Evolutionary conservation across 768 basidiomycete genomes (phyloP), one percentile per base, ranked within the genome.

Genomic region (Collybia mongolica): DNA sequence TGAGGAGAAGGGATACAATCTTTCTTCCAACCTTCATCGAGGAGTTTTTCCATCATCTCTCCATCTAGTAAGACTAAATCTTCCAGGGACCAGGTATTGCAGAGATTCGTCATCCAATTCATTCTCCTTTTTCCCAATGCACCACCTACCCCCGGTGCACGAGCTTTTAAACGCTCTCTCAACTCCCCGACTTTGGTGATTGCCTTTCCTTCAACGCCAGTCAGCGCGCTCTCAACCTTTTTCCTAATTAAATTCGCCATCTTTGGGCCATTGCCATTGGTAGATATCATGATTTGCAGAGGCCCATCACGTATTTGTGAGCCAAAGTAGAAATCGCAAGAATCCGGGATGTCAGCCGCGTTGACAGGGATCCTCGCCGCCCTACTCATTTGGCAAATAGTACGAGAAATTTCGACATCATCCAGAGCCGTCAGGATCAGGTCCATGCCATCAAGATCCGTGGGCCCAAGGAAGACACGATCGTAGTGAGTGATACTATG

Each of bases 251-350:
- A 73, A 54, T 88, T 88, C 3, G 95, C 93, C 62, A 98, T 76
- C 62, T 90, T 86, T 1, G 97, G 97, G 11, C 93, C 90, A 59
- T 90, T 85, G 26, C 97, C 97, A 53, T 91, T 91, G 3, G 97
- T 98, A 15, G 93, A 95, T 45, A 99, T 84, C 89, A 98, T 88
- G 55, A 99, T 83, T 69, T 97, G 94, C 19, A 99, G 72, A 0
- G 95, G 91, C 0, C 96, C 95, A 53, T 85, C 80, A 24, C 92
- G 86, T 52, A 98, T 84, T 65, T 93, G 90, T 2, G 92, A 89
- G 44, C 97, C 97, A 71, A 98, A 99, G 75, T 95, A 98, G 63
- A 99, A 99, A 69, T 99, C 96, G 75, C 97, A 99, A 38, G 86
- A 81, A 39, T 90, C 84, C 2, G 97, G 97, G 52, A 98, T 88